Percentiles rank a stretch among this genome's conserved stretches.
phyloP scores from a whole-genome alignment of 1,139 yeast species.

The Candida dubliniensis region DNA sequence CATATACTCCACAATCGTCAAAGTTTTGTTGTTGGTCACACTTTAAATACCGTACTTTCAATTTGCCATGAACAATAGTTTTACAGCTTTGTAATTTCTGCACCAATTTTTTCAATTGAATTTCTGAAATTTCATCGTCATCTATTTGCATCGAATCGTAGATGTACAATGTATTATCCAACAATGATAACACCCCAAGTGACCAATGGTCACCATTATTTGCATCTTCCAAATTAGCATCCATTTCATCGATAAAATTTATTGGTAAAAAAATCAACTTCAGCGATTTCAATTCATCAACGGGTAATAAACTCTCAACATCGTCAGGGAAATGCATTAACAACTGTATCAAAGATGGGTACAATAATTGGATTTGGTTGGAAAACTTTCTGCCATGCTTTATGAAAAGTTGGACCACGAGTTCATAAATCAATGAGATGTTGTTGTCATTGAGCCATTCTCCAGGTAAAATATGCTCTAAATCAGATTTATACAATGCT shows the following conservation, averaged over 20 bases:
- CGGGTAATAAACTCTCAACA: conserved; percentile 29
- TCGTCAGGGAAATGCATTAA: conserved; percentile 39
- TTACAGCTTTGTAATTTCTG: conserved; percentile 25
- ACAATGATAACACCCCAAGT: conserved; percentile 31
- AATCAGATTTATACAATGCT: conserved; percentile 40
- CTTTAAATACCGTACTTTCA: conserved; percentile 27
- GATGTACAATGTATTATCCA: conserved; percentile 33
- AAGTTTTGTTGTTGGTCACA: conserved; percentile 47
- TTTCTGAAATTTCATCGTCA: conserved; percentile 21
- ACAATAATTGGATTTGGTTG: conserved; percentile 32
- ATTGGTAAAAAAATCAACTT: conserved; percentile 42
- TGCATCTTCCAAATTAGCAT: conserved; percentile 29
- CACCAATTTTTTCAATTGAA: conserved; percentile 20
- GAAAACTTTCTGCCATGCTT: conserved; percentile 14
- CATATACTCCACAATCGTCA: conserved; percentile 49
- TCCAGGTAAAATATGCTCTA: conserved; percentile 43
- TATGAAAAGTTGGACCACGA: conserved; percentile 31
- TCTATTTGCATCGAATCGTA: conserved; percentile 41
- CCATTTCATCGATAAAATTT: conserved; percentile 38
- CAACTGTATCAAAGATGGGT: conserved; percentile 43
- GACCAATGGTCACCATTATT: conserved; percentile 50
- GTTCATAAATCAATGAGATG: conserved; percentile 62
- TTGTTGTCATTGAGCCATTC: conserved; percentile 79
- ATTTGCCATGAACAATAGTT: conserved; percentile 18
- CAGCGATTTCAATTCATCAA: conserved; percentile 33